These are phyloP conservation scores for Cyclostephanos invisitatus DNA, from an alignment of 108 stramenopile species.

Conservation along the genomic window DNA sequence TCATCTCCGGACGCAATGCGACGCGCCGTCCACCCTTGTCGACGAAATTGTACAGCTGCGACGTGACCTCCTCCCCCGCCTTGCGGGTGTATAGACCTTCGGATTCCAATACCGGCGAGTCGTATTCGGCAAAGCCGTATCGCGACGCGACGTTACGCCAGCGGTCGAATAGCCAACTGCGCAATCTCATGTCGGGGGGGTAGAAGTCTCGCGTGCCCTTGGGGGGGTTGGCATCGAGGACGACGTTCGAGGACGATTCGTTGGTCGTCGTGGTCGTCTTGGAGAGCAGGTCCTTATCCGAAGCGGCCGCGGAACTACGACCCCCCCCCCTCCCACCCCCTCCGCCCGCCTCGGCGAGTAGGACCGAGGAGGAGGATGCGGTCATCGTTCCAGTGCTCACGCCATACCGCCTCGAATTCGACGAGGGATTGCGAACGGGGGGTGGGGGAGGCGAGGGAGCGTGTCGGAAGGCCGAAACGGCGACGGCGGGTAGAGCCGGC, in stretches of 20 bases:
- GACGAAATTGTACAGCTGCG: conserved; percentile 97
- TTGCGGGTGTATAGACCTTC: conserved; percentile 94
- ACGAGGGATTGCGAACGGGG: not conserved
- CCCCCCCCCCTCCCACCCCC: conserved; percentile 34
- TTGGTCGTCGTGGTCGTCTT: conserved; percentile 58
- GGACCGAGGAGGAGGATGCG: not conserved
- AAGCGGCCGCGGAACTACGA: conserved; percentile 71
- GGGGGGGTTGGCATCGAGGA: conserved; percentile 77
- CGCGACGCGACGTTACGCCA: conserved; percentile 79
- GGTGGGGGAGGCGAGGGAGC: not conserved
- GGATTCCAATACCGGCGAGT: conserved; percentile 94
- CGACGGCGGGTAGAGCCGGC: not conserved
- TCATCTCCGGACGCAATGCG: conserved; percentile 95
- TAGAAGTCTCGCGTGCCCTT: conserved; percentile 98
- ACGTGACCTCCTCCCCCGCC: conserved; percentile 98
- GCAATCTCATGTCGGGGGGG: conserved; percentile 93
- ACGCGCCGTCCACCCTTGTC: conserved; percentile 94
- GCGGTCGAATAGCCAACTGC: conserved; percentile 93
- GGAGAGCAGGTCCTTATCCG: conserved; percentile 65
- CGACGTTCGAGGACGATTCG: conserved; percentile 10
- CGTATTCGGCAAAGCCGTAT: conserved; percentile 96
- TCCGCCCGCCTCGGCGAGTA: not conserved
- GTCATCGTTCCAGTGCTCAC: no score
- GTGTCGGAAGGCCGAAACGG: conserved; percentile 31
- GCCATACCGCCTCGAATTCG: not conserved